Conservation (phyloP, 306 rosid genomes). For the Gynostemma pentaphyllum region DNA sequence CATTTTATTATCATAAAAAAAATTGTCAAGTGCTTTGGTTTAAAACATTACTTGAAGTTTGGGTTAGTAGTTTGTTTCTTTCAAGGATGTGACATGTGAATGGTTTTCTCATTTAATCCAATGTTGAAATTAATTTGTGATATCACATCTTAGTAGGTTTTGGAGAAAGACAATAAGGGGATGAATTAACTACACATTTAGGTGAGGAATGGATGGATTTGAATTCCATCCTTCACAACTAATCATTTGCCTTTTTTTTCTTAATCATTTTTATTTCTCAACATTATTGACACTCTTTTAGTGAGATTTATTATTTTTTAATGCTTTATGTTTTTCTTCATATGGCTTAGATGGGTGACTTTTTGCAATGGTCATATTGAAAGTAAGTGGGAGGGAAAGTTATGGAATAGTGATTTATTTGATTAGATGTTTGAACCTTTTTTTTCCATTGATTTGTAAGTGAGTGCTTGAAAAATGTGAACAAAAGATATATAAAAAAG, state of each 20-base stretch:
- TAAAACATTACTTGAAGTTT: slow-evolving; percentile 13
- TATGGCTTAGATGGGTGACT: background rate
- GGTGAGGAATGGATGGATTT: background rate
- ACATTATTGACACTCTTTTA: too few species aligned
- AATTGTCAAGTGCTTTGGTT: background rate
- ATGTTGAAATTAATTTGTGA: background rate
- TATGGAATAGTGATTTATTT: background rate
- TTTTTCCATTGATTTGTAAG: background rate
- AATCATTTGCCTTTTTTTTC: background rate
- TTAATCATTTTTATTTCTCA: background rate
- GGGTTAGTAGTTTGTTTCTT: slow-evolving; percentile 15
- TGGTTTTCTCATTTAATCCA: slow-evolving; percentile 6
- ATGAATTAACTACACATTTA: too few species aligned
- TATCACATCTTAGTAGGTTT: background rate
- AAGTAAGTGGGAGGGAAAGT: background rate
- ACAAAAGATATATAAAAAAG: background rate
- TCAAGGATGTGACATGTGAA: slow-evolving; percentile 14
- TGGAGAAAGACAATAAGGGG: background rate
- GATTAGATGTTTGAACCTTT: background rate
- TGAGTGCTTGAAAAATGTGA: background rate
- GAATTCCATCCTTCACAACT: slow-evolving; percentile 1
- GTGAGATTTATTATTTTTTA: background rate
- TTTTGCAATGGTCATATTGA: background rate
- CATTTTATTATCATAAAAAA: too few species aligned
- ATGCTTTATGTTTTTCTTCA: background rate